These are phyloP conservation scores for Calophaca sinica DNA, from an alignment of 306 rosid species.

Conservation along the genomic window DNA sequence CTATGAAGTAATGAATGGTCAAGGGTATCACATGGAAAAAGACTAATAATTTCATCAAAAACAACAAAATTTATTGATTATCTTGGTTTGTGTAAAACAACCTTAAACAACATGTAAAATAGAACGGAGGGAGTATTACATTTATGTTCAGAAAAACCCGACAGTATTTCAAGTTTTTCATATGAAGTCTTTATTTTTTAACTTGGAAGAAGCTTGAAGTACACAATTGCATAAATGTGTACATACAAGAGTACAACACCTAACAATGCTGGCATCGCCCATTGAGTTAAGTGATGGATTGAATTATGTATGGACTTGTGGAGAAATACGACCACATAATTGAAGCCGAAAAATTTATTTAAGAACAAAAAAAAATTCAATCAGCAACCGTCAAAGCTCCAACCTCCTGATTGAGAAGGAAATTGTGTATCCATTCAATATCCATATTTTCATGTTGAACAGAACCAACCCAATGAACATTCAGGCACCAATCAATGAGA, in stretches of 20 bases:
- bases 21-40: too few species aligned
- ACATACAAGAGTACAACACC: background rate
- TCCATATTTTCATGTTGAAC: constrained; percentile 48
- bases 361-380: background rate
- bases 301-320: background rate
- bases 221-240: too few species aligned
- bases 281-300: background rate
- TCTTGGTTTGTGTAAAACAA: too few species aligned
- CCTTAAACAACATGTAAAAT: too few species aligned
- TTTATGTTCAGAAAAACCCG: too few species aligned
- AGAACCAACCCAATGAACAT: background rate
- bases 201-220: too few species aligned
- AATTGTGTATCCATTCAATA: background rate
- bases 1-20: too few species aligned
- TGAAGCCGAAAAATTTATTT: background rate
- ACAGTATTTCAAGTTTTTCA: too few species aligned
- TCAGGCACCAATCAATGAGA: constrained; percentile 25
- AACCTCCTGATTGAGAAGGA: constrained; percentile 4
- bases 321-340: background rate
- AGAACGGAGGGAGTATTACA: too few species aligned
- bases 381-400: background rate
- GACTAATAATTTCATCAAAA: too few species aligned
- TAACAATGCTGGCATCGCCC: background rate
- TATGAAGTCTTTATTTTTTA: too few species aligned
- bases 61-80: too few species aligned